A percentile compares a stretch with the other conserved stretches of the same genome.
Conservation (phyloP, 495 filamentous ascomycete species). For the Annulohypoxylon bovei region DNA sequence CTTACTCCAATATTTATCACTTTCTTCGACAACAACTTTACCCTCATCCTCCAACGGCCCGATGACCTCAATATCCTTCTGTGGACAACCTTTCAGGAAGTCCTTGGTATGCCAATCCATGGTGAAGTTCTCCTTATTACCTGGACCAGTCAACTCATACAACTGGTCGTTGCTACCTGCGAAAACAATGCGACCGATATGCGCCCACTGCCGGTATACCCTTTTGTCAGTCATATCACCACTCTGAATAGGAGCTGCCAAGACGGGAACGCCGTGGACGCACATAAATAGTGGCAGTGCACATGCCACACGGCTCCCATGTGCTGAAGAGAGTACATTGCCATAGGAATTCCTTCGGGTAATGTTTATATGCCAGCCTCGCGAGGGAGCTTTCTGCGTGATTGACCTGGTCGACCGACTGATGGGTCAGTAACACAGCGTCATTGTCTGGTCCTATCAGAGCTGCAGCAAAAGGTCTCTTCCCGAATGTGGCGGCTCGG, state of each 20-base stretch:
- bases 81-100: slow-evolving; percentile 54
- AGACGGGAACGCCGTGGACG: background rate
- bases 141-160: slow-evolving; percentile 54
- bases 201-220: slow-evolving; percentile 60
- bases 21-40: slow-evolving; percentile 55
- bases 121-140: slow-evolving; percentile 64
- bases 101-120: slow-evolving; percentile 61
- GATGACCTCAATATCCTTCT: slow-evolving; percentile 60
- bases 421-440: slow-evolving; percentile 58
- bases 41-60: slow-evolving; percentile 60
- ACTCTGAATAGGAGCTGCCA: background rate
- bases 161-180: slow-evolving; percentile 61
- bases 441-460: slow-evolving; percentile 61
- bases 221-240: slow-evolving; percentile 12
- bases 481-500: slow-evolving; percentile 53
- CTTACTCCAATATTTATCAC: slow-evolving; percentile 57
- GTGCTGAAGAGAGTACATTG: slow-evolving; percentile 62
- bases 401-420: slow-evolving; percentile 65
- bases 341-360: slow-evolving; percentile 59
- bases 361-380: slow-evolving; percentile 61
- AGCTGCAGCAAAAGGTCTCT: slow-evolving; percentile 61
- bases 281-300: slow-evolving; percentile 49
- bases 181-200: slow-evolving; percentile 65
- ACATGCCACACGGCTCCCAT: slow-evolving; percentile 69
- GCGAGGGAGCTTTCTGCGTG: slow-evolving; percentile 64